Evolutionary conservation across 2,329 filamentous ascomycete species (phyloP).

Genomic region (Fusarium aywerte): DNA sequence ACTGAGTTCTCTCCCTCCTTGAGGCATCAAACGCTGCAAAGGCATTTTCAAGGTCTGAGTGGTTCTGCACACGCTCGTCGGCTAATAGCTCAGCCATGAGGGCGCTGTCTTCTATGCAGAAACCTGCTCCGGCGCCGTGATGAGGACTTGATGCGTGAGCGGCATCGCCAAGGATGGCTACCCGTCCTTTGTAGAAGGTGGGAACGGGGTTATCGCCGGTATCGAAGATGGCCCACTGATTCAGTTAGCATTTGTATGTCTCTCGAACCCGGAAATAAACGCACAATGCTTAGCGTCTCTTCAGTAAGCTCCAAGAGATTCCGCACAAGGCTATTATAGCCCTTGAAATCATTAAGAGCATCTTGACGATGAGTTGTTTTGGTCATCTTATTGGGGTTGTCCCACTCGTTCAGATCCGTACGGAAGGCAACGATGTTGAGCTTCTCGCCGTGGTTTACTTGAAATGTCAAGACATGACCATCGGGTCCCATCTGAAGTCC

Average conservation of each 20-base stretch:
- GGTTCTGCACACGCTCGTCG: constrained; percentile 50
- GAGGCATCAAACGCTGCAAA: constrained; percentile 61
- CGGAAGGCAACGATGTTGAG: constrained; percentile 66
- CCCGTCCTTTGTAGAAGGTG: constrained; percentile 54
- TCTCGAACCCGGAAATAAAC: neutral
- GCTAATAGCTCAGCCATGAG: constrained; percentile 59
- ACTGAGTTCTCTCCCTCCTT: constrained; percentile 60
- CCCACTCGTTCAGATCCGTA: constrained; percentile 49
- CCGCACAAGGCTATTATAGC: constrained; percentile 48
- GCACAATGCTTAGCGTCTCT: constrained; percentile 41
- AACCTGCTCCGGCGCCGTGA: constrained; percentile 67
- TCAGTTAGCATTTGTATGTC: neutral
- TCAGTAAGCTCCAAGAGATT: constrained; percentile 48
- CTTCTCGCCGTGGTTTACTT: constrained; percentile 63
- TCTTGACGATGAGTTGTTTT: constrained; percentile 47
- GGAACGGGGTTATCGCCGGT: constrained; percentile 57
- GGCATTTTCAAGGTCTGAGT: constrained; percentile 39
- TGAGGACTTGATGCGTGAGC: constrained; percentile 71
- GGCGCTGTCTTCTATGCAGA: constrained; percentile 64
- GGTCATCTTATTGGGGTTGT: constrained; percentile 28
- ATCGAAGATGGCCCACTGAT: constrained; percentile 60
- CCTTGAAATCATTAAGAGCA: constrained; percentile 51
- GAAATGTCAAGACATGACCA: constrained; percentile 68
- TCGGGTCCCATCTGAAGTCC: constrained; percentile 54
- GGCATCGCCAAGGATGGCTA: constrained; percentile 68